These are phyloP conservation scores for Metschnikowia cerradonensis DNA, from an alignment of 805 yeast species.

Conservation along the genomic window DNA sequence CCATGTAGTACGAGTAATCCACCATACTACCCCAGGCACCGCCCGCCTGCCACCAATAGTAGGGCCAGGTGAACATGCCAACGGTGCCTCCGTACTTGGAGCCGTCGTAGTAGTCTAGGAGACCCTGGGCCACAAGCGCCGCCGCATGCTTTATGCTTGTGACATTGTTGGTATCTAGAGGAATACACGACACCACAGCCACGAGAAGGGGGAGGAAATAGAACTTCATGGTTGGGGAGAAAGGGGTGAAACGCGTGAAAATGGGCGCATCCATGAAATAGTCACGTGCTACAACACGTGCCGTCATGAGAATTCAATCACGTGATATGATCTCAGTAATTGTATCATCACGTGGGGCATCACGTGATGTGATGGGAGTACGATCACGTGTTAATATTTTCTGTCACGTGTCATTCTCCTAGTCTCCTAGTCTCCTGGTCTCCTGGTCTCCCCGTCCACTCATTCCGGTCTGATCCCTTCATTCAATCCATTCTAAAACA, in stretches of 20 bases:
- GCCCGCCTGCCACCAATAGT: conserved; percentile 99
- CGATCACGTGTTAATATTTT: too few species aligned
- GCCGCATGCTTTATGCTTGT: conserved; percentile 54
- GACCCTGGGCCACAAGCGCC: conserved; percentile 59
- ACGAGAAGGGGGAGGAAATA: conserved; percentile 8
- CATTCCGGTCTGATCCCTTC: too few species aligned
- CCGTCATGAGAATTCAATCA: too few species aligned
- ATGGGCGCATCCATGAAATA: too few species aligned
- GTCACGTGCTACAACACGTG: background rate
- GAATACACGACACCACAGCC: conserved; percentile 19
- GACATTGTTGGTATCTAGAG: conserved; percentile 36
- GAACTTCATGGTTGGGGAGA: conserved; percentile 2
- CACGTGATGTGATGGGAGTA: too few species aligned
- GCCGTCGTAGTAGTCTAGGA: conserved; percentile 80
- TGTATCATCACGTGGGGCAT: too few species aligned
- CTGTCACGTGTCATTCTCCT: too few species aligned
- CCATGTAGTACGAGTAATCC: conserved; percentile 70
- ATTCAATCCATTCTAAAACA: too few species aligned
- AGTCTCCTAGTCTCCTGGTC: too few species aligned
- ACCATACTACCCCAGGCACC: conserved; percentile 88
- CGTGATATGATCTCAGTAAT: too few species aligned
- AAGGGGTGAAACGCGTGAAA: background rate
- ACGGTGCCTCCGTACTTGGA: conserved; percentile 64
- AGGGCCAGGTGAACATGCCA: conserved; percentile 85
- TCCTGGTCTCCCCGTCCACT: too few species aligned